Base-by-base conservation (phyloP, 2,329 filamentous ascomycete species). In the Passalora sequoiae region DNA sequence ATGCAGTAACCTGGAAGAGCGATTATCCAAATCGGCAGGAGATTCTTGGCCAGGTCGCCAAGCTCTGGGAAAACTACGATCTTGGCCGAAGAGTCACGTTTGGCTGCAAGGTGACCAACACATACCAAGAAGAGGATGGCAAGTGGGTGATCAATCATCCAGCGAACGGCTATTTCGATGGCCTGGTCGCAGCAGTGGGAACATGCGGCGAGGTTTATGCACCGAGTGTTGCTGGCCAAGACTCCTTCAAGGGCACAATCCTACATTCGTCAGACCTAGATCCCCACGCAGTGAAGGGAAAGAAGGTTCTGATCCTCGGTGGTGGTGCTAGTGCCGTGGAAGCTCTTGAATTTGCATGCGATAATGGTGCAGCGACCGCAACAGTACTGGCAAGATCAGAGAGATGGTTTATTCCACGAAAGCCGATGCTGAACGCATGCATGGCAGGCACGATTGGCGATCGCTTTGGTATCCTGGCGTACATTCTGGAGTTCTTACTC, bases 261-360 rank as follows among this genome's bases (percentile, higher is more conserved):
- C 82, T 79, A 56, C 87, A 94, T 63, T 89, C 85, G 0, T 86
- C 81, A n/a, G 68, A 85, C 27, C 68, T 94, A 1, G 85, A 86
- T 16, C 83, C 83, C 1, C 83, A 84, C 50, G 66, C 80, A 13
- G 84, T 82, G 16, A 79, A 82, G 56, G 84, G 75, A 20, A 94
- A 92, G 67, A 84, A 79, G 7, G 76, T 94, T 13, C 74, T 83
- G 38, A 76, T 94, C 40, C 80, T 94, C 42, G 87, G 87, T 3
- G 86, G 86, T 6, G 87, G 87, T 1, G 87, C 87, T 8, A 87
- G 82, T 43, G 87, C 86, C 3, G 82, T 94, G 3, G 87, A 94
- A 62, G 86, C 85, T 0, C 71, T 94, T 15, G 86, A 94, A 59
- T 92, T 86, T 54, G 86, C 85, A 1, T 76, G 81, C 12, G 69